A percentile compares a stretch with the other conserved stretches of the same genome.
Evolutionary conservation across 2,329 filamentous ascomycete genomes (phyloP).

Genomic region (Leptoxyphium fumago): DNA sequence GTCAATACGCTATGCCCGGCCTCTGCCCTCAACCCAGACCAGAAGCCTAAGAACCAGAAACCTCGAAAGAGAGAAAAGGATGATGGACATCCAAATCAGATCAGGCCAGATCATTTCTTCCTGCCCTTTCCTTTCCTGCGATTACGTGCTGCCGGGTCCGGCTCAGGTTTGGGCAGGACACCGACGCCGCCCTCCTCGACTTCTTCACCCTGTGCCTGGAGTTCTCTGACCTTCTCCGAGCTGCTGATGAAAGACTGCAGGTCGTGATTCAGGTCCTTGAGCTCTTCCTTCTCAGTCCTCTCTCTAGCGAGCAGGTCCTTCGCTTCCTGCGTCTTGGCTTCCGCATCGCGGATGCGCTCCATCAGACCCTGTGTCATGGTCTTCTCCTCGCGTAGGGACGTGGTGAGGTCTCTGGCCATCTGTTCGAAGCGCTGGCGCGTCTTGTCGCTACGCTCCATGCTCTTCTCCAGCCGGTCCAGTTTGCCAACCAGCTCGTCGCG

Average conservation of each 20-base stretch:
- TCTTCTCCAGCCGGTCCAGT: slow-evolving; percentile 56
- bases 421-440: slow-evolving; percentile 59
- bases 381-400: slow-evolving; percentile 75
- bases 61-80: too few species aligned
- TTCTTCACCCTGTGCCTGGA: slow-evolving; percentile 49
- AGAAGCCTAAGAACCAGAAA: too few species aligned
- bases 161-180: slow-evolving; percentile 2
- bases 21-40: too few species aligned
- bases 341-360: slow-evolving; percentile 60
- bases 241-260: slow-evolving; percentile 76
- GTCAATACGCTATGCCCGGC: too few species aligned
- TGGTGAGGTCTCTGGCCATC: slow-evolving; percentile 60
- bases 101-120: slow-evolving; percentile 16
- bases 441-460: slow-evolving; percentile 51
- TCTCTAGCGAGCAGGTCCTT: slow-evolving; percentile 30
- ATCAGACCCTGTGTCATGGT: slow-evolving; percentile 67
- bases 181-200: slow-evolving; percentile 55
- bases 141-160: background rate
- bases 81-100: too few species aligned
- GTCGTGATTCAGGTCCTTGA: slow-evolving; percentile 78
- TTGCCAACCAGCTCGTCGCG: slow-evolving; percentile 38
- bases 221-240: slow-evolving; percentile 61
- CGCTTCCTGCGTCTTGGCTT: slow-evolving; percentile 42
- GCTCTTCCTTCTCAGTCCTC: slow-evolving; percentile 47
- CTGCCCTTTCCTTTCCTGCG: slow-evolving; percentile 33